These are phyloP conservation scores for Cydonia oblonga DNA, from an alignment of 331 rosid genomes.

Conservation along the genomic window DNA sequence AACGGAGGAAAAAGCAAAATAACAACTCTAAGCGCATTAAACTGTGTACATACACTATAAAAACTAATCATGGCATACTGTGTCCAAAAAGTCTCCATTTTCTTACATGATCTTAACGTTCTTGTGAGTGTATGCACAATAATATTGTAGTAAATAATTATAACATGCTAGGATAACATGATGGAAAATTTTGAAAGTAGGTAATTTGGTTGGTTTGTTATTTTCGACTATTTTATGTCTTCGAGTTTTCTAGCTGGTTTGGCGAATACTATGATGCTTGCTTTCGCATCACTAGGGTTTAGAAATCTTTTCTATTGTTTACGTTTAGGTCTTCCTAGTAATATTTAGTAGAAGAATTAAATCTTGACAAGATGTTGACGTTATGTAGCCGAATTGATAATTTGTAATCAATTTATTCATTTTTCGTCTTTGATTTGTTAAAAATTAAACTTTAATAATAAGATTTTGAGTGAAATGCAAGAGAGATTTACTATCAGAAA, in stretches of 20 bases:
- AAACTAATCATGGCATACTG: not conserved
- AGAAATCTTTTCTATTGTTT: no score
- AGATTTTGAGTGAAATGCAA: not conserved
- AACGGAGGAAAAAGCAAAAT: not conserved
- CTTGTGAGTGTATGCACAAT: not conserved
- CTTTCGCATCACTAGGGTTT: no score
- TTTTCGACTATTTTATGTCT: not conserved
- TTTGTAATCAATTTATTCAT: no score
- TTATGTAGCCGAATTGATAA: no score
- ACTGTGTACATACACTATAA: not conserved
- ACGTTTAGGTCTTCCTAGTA: not conserved
- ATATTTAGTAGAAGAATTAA: no score
- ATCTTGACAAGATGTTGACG: no score
- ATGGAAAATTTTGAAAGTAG: not conserved
- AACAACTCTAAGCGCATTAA: not conserved
- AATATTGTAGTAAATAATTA: not conserved
- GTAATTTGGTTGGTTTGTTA: not conserved
- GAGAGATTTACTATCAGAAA: not conserved
- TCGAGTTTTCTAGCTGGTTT: no score
- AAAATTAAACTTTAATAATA: not conserved
- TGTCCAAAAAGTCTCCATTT: slow-evolving; percentile 9
- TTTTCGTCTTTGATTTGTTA: not conserved
- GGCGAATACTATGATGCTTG: not conserved
- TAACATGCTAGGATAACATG: not conserved
- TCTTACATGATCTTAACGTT: not conserved